A percentile compares a stretch with the other conserved stretches of the same genome.
Conservation (phyloP, 345 rosid genomes). For the Combretum micranthum region DNA sequence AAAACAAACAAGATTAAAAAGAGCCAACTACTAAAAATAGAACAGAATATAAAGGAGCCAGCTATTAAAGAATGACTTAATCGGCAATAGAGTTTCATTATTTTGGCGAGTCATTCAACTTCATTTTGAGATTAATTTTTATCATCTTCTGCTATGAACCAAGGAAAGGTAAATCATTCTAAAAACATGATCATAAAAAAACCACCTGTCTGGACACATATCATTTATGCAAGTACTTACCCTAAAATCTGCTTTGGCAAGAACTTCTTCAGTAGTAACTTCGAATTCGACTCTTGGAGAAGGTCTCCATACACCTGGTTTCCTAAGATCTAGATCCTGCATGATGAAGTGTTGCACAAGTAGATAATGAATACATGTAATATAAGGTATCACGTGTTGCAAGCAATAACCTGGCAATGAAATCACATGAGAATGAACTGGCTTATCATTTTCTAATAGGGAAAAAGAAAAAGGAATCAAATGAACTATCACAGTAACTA, state of each 20-base stretch:
- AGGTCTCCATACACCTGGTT: slow-evolving; percentile 28
- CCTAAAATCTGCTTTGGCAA: slow-evolving; percentile 72
- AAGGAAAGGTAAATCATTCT: neutral
- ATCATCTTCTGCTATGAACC: neutral
- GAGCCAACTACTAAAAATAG: neutral
- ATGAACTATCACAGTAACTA: too few relatives aligned
- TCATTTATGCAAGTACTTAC: slow-evolving; percentile 28
- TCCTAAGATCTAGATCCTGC: slow-evolving; percentile 58
- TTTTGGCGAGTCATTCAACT: too few relatives aligned
- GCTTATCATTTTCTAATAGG: neutral
- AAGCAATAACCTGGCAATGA: neutral
- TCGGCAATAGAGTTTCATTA: too few relatives aligned
- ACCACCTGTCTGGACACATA: neutral
- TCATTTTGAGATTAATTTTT: too few relatives aligned
- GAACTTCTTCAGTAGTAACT: slow-evolving; percentile 56
- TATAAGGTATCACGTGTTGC: neutral
- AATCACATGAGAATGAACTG: neutral
- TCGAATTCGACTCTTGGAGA: slow-evolving; percentile 26
- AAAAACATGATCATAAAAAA: neutral
- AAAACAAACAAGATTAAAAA: neutral
- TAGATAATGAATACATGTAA: neutral
- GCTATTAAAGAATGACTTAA: too few relatives aligned
- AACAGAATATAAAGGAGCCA: neutral
- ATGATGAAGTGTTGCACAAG: neutral
- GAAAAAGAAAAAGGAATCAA: too few relatives aligned